Evolutionary conservation across 345 rosid genomes (phyloP), one percentile per base, ranked within the genome.

Genomic region (Salix viminalis): DNA sequence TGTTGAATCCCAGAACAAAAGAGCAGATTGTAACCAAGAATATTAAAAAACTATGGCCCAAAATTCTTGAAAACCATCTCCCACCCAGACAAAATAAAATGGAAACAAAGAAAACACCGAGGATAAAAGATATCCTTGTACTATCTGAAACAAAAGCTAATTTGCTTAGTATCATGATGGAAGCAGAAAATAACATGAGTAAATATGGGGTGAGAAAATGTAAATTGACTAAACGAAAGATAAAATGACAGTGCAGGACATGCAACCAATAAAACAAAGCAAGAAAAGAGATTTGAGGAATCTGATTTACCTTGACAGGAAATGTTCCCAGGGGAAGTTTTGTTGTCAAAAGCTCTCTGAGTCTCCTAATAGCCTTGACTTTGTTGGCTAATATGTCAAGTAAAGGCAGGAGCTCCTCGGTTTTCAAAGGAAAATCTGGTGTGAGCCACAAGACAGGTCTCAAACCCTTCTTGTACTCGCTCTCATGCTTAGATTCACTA

Each of bases 301-400:
- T 58, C 64, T 58, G 28, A n/a, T 23, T 69, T 87, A 96, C 99
- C 97, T 96, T 94, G 82, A 94, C 97, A 79, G 99, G 99, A 86
- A 96, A 96, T 77, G 98, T 96, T 78, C 98, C 99, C 37, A 52
- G 5, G 37, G 98, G 99, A 65, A 96, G 90, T 83, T 96, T 94
- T 65, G 98, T 93, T 62, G 99, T 94, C 88, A 96, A 88, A 78
- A 96, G 98, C 86, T 96, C 99, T 81, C 99, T 93, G 37, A 96
- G 91, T 81, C 99, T 91, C 90, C 97, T 87, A 79, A 94, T 72
- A 62, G 99, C 98, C 89, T 96, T 96, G 72, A 96, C 99, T 80
- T 96, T 96, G 85, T 96, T 89, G 64, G 98, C 99, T 78, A 96
- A 88, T 85, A 96, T 96, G 84, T 96, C 99, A 32, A 96, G 94